Evolutionary conservation across 306 rosid species (phyloP), one percentile per base, ranked within the genome.

Genomic region (Cicer judaicum): DNA sequence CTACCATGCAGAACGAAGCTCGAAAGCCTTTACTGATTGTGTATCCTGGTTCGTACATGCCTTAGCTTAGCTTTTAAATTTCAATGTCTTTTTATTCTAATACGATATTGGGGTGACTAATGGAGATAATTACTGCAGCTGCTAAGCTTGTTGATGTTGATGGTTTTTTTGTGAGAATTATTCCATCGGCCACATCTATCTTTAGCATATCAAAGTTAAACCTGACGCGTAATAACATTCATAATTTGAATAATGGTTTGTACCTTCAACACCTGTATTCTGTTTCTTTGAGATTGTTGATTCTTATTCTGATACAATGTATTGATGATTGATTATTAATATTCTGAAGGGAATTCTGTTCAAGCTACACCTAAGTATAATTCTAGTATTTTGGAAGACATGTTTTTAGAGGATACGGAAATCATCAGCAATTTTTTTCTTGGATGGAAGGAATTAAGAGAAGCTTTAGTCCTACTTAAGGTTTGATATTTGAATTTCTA

Each of bases 301-400:
- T 55, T 6, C 11, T 78, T 60, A 13, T 70, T 82, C 78, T 21
- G 7, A 13, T 16, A 24, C 36, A 42, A 60, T 34, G 38, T 68
- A 42, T 66, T 68, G 70, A 81, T 74, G 38, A 43, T 75, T 70
- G 57, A 19, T 40, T 79, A 76, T 73, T 66, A 46, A 63, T 75
- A 64, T 48, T 72, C 46, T 53, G 66, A 83, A 94, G 96, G 89
- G 81, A 81, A 76, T 64, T 47, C 66, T 36, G 80, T 81, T 53
- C 83, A 78, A 65, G 80, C 99, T 71, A 92, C 97, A 38, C 97
- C 96, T 1, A 92, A 86, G 80, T 94, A 94, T 82, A 94, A 94
- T 78, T 79, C 85, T 55, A 92, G 97, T 80, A 94, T 94, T 81
- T 71, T 92, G 85, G 99, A 94, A 84, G 99, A 94, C 80, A 85